Percentiles rank a stretch among this genome's conserved stretches.
Conservation (phyloP, 2,329 filamentous ascomycete species). For the Epichloe brachyelytri region DNA sequence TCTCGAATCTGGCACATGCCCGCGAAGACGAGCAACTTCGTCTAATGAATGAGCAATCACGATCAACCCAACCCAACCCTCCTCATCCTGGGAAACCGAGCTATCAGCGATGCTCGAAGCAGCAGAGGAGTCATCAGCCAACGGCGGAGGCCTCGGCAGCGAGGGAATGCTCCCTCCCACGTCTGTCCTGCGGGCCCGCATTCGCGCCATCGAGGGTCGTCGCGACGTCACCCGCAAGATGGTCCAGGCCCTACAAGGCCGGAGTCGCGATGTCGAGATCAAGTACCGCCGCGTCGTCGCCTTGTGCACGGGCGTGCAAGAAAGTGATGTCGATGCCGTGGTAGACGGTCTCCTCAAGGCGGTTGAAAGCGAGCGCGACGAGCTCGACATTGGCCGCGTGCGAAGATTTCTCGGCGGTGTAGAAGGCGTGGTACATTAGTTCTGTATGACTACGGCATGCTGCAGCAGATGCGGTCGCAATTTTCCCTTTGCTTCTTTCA, state of each 20-base stretch:
- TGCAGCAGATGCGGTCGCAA: not conserved
- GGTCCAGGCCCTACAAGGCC: conserved; percentile 58
- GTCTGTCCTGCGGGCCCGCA: conserved; percentile 49
- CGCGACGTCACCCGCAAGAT: conserved; percentile 55
- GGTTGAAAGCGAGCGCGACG: conserved; percentile 73
- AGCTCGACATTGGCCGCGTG: conserved; percentile 64
- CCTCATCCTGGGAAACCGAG: conserved; percentile 40
- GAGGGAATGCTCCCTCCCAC: conserved; percentile 41
- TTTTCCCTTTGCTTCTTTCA: not conserved
- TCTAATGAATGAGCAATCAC: conserved; percentile 28
- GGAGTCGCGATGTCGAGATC: conserved; percentile 71
- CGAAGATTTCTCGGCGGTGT: conserved; percentile 70
- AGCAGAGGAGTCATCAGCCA: conserved; percentile 22
- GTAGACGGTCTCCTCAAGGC: conserved; percentile 72
- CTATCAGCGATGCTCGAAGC: conserved; percentile 33
- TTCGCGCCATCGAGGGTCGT: conserved; percentile 57
- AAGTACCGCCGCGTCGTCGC: conserved; percentile 83
- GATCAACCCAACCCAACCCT: conserved; percentile 31
- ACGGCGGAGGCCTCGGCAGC: conserved; percentile 23
- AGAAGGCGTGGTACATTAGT: conserved; percentile 44
- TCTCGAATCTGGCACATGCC: conserved; percentile 64
- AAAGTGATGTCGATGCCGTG: conserved; percentile 66
- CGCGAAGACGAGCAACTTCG: conserved; percentile 54
- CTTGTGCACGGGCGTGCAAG: conserved; percentile 69
- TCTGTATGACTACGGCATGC: conserved; percentile 1